Base-by-base conservation (phyloP, 129 eudicot species). In the Flaveria ramosissima region DNA sequence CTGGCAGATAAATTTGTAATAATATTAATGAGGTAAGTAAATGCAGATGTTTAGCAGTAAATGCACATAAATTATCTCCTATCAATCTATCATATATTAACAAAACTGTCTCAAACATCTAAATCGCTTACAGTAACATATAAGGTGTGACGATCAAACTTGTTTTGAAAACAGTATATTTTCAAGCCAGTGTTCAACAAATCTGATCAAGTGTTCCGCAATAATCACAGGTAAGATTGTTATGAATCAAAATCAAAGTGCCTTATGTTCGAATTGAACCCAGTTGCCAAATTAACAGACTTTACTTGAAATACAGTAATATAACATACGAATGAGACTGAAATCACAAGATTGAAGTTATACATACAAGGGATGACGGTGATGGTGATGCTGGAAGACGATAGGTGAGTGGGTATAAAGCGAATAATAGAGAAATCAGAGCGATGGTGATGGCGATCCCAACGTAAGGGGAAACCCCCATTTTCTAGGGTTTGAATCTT, bases 381-480 rank as follows among this genome's bases (percentile, higher is more conserved):
- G 84, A 17, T 71, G 77, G 17, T 61, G 84, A 64, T 23, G 80
- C 82, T 60, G 75, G 80, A 79, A 45, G 85, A 36, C 4, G 72
- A 36, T 74, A 60, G 15, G 65, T 79, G 84, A 75, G 66, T 48
- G 85, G 91, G 76, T 70, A 85, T 30, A 89, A 57, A 19, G 84
- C 78, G 81, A 84, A 48, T 53, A 81, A 6, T 56, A 88, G 77
- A 61, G 97, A 88, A 41, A 86, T 50, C 8, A 91, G 71, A 70
- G 91, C 89, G 24, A 91, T 70, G 14, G 72, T 71, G 52, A 84
- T 74, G 68, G 97, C 88, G 79, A 91, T 79, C 69, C 91, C 89
- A 75, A 83, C 20, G 26, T 64, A 88, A 19, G 88, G 83, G 80
- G 93, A 88, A 61, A 82, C 85, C 84, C 86, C 81, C 86, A 86